Evolutionary conservation across 208 protist species (phyloP), one percentile per base, ranked within the genome.

Genomic region (Entamoeba nuttalli): DNA sequence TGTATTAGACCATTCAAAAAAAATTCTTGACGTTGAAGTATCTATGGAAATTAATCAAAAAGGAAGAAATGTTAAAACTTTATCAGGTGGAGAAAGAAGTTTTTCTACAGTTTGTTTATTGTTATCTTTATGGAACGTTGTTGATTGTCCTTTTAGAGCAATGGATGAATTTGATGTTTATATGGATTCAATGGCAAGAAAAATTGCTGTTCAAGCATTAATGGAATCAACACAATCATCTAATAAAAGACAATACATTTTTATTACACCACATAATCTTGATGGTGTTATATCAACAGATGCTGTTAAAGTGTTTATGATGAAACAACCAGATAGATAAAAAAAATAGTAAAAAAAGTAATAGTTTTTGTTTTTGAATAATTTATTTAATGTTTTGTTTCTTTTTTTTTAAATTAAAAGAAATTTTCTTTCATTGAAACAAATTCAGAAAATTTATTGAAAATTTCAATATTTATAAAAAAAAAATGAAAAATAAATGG

Each of bases 91-190:
- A 35, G 95, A 95, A 21, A 94, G 93, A 35, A 95, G 94, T 95
- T 95, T 95, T 62, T 95, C 71, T n/a, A 95, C 95, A 53, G 52
- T 95, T 15, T 94, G 57, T 95, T 35, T 95, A 41, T 57, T 95
- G 25, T 30, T 73, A 53, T 73, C 94, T 25, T 69, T 52, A 41
- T 51, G 94, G 95, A 53, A 44, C 48, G 25, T 84, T 41, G 53
- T 95, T 5, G 52, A 84, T 71, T 48, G 57, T 25, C 53, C 53
- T 19, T 95, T 95, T 57, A 94, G 94, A 51, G 57, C 62, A 7
- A 94, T 95, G 93, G 95, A 95, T 62, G 95, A 95, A 50, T 95
- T 94, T 51, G 95, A 95, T 93, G 95, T 95, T 21, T 95, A 94
- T 95, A 94, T 95, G 95, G 62, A 84, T 84, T 84, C 62, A 0